Base-by-base conservation (phyloP, 2,329 filamentous ascomycete genomes). In the Xylariales sp. region DNA sequence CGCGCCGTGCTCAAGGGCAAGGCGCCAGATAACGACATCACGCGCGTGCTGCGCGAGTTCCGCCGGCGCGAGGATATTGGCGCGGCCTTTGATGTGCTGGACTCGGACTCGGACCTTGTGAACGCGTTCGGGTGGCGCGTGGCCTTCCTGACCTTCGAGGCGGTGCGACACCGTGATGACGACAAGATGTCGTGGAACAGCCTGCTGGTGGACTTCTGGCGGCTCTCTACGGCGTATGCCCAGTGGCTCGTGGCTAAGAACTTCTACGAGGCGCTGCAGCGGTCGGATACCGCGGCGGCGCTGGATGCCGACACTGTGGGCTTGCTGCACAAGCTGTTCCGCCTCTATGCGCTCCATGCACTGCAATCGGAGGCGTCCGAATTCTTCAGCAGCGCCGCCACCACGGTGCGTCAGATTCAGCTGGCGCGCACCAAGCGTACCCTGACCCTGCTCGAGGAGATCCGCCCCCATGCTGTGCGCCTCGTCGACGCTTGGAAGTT, bases 241-340 rank as follows among this genome's bases (percentile, higher is more conserved):
- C 83, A 89, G 60, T 88, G 88, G 60, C 73, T 88, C 49, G 74
- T 88, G 1, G 83, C 88, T 46, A 88, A 85, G 70, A 85, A 81
- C 67, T 89, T 88, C 66, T 50, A 62, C 49, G 60, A 65, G 30
- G 60, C 63, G 3, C 55, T 67, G 2, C 47, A 53, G 28, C 69
- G 70, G 5, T 63, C 71, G 6, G 54, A 69, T 6, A 70, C 76
- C 10, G 61, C 61, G n/a, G 57, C 67, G 11, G 66, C 74, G 13
- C 63, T 86, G 20, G 77, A 82, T 53, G 52, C 67, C 0, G 68
- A 72, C 39, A 85, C 81, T 0, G 62, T 74, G 12, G 59, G 60
- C 1, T 54, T 86, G 8, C 63, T 88, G 50, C 76, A 80, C 62
- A 79, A 80, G 82, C 68, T 93, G 76, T 85, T 88, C 78, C 75